A percentile compares a stretch with the other conserved stretches of the same genome.
These are phyloP conservation scores for Sergeia podlipaevii DNA, from an alignment of 208 protist species.

Conservation along the genomic window DNA sequence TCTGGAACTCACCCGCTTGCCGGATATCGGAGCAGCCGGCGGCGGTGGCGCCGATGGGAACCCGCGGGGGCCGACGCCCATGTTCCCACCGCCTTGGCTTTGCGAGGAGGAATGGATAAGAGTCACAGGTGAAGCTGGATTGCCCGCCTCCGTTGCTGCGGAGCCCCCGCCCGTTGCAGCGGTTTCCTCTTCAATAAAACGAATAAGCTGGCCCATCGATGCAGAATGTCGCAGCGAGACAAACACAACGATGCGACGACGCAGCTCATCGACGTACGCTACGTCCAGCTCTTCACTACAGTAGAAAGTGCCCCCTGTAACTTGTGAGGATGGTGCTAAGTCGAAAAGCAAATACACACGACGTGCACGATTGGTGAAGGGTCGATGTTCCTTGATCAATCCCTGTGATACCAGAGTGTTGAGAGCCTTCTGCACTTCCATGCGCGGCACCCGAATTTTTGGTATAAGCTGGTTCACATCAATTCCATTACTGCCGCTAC, in stretches of 20 bases:
- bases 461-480: slow-evolving; percentile 59
- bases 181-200: not conserved
- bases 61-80: no score
- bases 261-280: slow-evolving; percentile 74
- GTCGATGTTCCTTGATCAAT: slow-evolving; percentile 73
- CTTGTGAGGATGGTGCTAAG: slow-evolving; percentile 64
- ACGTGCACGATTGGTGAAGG: slow-evolving; percentile 79
- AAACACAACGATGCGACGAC: slow-evolving; percentile 50
- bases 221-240: slow-evolving; percentile 19
- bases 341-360: slow-evolving; percentile 78
- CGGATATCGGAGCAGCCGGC: no score
- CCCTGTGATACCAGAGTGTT: slow-evolving; percentile 42
- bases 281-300: slow-evolving; percentile 78
- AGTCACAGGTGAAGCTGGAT: not conserved
- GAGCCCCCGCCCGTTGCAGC: not conserved
- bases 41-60: no score
- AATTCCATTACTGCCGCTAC: slow-evolving; percentile 62
- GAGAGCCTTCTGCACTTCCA: slow-evolving; percentile 67
- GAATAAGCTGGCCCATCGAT: not conserved
- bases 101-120: slow-evolving; percentile 5
- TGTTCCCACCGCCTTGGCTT: not conserved
- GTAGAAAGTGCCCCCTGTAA: slow-evolving; percentile 86
- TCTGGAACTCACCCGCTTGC: no score
- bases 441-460: slow-evolving; percentile 55
- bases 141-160: not conserved